phyloP scores from a whole-genome alignment of 2,329 filamentous ascomycete species.

The Penicillium palitans region DNA sequence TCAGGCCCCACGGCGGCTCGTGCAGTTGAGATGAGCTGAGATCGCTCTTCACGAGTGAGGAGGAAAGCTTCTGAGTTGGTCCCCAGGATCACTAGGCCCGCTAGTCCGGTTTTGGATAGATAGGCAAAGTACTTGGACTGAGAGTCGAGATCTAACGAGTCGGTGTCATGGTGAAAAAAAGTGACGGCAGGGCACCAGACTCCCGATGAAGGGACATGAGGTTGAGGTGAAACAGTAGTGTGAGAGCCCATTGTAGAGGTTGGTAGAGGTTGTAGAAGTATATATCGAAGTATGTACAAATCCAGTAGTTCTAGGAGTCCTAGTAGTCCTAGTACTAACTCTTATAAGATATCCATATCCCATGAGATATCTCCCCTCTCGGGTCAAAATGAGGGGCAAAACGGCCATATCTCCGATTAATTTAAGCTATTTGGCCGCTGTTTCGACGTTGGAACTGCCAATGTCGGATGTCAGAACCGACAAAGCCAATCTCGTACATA shows the following conservation, averaged over 20 bases:
- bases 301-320: too few relatives aligned
- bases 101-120: slow-evolving; percentile 52
- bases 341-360: neutral
- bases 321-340: neutral
- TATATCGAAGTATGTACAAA: neutral
- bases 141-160: slow-evolving; percentile 50
- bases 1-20: slow-evolving; percentile 53
- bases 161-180: slow-evolving; percentile 54
- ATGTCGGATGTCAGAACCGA: slow-evolving; percentile 1
- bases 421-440: neutral
- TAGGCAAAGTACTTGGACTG: slow-evolving; percentile 56
- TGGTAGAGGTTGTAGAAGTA: neutral
- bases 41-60: slow-evolving; percentile 60
- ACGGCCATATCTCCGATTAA: slow-evolving; percentile 4
- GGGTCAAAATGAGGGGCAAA: slow-evolving; percentile 8
- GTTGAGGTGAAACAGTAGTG: slow-evolving; percentile 14
- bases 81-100: slow-evolving; percentile 56
- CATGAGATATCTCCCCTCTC: neutral
- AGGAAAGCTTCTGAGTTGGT: slow-evolving; percentile 60
- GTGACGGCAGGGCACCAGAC: slow-evolving; percentile 58
- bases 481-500: neutral
- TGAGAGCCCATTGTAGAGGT: slow-evolving; percentile 17
- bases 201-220: slow-evolving; percentile 31
- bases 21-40: slow-evolving; percentile 57
- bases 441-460: slow-evolving; percentile 1